Evolutionary conservation across 768 basidiomycete species (phyloP).

Genomic region (Leccinellum rugosiceps): DNA sequence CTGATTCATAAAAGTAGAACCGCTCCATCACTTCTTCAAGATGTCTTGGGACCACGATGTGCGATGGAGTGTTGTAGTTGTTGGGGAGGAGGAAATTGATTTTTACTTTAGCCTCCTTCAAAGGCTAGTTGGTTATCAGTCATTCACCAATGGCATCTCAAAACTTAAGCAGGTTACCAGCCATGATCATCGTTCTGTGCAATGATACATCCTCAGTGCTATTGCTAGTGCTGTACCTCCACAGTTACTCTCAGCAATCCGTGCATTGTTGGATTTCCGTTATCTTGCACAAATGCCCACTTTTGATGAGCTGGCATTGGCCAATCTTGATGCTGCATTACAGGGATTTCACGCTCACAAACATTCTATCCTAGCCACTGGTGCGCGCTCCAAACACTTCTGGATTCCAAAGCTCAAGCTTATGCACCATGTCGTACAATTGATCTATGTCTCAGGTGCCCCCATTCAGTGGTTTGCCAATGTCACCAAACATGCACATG

Average conservation of each 20-base stretch:
- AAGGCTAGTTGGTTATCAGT: slow-evolving; percentile 31
- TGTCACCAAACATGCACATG: not conserved
- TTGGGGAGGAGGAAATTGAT: slow-evolving; percentile 30
- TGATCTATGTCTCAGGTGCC: not conserved
- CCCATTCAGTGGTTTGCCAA: not conserved
- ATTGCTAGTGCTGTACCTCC: too few relatives aligned
- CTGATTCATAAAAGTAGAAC: too few relatives aligned
- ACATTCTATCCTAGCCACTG: slow-evolving; percentile 26
- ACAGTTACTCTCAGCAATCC: slow-evolving; percentile 1
- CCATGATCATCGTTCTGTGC: slow-evolving; percentile 11
- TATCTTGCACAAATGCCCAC: slow-evolving; percentile 35
- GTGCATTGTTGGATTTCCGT: slow-evolving; percentile 39
- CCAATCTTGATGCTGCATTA: slow-evolving; percentile 25
- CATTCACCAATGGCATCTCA: slow-evolving; percentile 39
- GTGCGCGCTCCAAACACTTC: slow-evolving; percentile 13
- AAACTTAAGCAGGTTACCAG: slow-evolving; percentile 14
- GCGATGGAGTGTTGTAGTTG: not conserved
- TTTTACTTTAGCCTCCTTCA: slow-evolving; percentile 36
- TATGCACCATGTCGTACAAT: not conserved
- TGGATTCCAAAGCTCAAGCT: not conserved
- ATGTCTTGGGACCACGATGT: too few relatives aligned
- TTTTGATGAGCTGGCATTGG: slow-evolving; percentile 31
- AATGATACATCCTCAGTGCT: not conserved
- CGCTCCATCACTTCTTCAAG: too few relatives aligned
- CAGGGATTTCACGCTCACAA: slow-evolving; percentile 37